Evolutionary conservation across 306 rosid genomes (phyloP), one percentile per base, ranked within the genome.

Genomic region (Fragaria vesca): DNA sequence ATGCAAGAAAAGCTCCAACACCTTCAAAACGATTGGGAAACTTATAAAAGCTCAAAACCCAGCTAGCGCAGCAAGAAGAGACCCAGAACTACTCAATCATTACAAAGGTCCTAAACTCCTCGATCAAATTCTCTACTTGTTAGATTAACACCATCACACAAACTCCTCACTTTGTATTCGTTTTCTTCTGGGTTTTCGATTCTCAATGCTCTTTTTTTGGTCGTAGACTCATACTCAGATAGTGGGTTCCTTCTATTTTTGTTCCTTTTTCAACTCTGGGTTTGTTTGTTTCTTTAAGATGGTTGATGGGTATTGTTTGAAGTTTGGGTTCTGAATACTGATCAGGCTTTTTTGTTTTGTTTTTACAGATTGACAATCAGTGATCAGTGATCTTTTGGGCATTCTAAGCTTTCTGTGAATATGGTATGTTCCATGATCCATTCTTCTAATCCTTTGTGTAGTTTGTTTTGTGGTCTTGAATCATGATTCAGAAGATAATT

Each of bases 381-480:
- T 69, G 4, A 60, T 32, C 68, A 20, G 42, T 69, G 5, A 73
- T 66, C 51, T 76, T 43, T 43, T 83, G 54, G 84, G 54, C 48
- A 26, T 12, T 62, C 34, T 42, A 58, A 76, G 11, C 48, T 62
- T 74, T 61, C 50, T 40, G 66, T 42, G 40, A 74, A 66, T 34
- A 85, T 88, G 88, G 89, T 85, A 69, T 28, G 78, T 70, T 79
- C 38, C 68, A 51, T 73, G 42, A 26, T 4, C 46, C 60, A 66
- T 17, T 47, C 72, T n/a, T 52, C 3, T 18, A 13, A 24, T 50
- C 17, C n/a, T 50, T 57, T 24, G 4, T 65, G 6, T 8, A 34
- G n/a, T 83, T 48, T 74, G 54, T 71, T 58, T 75, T 3, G 15
- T 57, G 63, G 10, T 52, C 16, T 4, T 66, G 46, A 28, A 71